These are phyloP conservation scores for Trichophyton equinum DNA, from an alignment of 2,329 filamentous ascomycete genomes.

Conservation along the genomic window DNA sequence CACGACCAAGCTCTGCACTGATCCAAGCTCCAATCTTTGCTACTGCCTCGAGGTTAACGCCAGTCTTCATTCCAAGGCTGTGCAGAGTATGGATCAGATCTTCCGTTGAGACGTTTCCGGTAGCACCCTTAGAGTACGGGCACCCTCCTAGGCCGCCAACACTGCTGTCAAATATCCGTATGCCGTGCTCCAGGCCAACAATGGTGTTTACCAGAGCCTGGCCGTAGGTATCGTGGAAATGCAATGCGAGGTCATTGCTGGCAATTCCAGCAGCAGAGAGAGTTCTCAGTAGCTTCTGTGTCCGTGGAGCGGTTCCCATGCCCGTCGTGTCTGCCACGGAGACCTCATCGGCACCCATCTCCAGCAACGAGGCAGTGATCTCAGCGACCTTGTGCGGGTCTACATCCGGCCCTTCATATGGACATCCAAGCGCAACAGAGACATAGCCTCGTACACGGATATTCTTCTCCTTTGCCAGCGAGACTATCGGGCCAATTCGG, in stretches of 20 bases:
- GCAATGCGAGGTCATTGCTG: constrained; percentile 47
- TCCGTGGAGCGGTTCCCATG: constrained; percentile 53
- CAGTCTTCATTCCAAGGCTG: constrained; percentile 48
- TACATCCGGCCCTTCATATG: constrained; percentile 52
- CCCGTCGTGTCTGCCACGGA: constrained; percentile 55
- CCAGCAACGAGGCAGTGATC: constrained; percentile 47
- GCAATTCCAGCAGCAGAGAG: constrained; percentile 48
- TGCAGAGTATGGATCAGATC: constrained; percentile 50
- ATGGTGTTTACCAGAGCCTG: constrained; percentile 52
- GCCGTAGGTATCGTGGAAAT: constrained; percentile 57
- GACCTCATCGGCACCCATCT: constrained; percentile 55
- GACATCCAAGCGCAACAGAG: constrained; percentile 51
- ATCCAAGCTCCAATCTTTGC: constrained; percentile 47
- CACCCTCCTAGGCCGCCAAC: constrained; percentile 53
- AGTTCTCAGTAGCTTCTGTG: constrained; percentile 45
- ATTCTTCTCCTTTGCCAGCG: constrained; percentile 42
- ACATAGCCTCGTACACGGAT: constrained; percentile 53
- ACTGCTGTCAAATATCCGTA: constrained; percentile 51
- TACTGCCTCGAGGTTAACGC: constrained; percentile 44
- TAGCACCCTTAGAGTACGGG: constrained; percentile 53
- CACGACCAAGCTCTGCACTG: constrained; percentile 39
- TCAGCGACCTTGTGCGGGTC: constrained; percentile 49
- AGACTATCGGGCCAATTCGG: constrained; percentile 46
- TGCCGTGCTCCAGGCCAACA: constrained; percentile 49
- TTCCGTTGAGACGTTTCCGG: constrained; percentile 53